phyloP scores from a whole-genome alignment of 352 stramenopile genomes.

The Globisporangium rhizosaccharum region DNA sequence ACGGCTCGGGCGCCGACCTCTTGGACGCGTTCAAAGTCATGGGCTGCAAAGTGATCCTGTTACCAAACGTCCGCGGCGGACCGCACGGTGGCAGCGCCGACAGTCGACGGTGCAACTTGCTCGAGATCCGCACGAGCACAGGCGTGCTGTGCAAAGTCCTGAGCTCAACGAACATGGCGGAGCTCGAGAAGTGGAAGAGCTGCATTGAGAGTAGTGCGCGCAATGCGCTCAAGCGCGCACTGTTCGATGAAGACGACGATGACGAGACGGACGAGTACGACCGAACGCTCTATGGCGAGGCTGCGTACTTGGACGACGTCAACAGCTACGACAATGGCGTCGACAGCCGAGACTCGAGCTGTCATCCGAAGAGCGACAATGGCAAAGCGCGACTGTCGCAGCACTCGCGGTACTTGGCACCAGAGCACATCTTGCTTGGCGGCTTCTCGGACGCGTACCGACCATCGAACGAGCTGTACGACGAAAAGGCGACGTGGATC shows the following conservation, averaged over 20 bases:
- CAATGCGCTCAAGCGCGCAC: slow-evolving; percentile 27
- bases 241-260: slow-evolving; percentile 13
- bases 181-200: slow-evolving; percentile 69
- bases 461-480: slow-evolving; percentile 33
- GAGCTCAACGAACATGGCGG: slow-evolving; percentile 43
- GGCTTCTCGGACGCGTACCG: slow-evolving; percentile 74
- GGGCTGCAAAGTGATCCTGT: slow-evolving; percentile 62
- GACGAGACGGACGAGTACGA: slow-evolving; percentile 32
- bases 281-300: slow-evolving; percentile 18
- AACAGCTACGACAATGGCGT: slow-evolving; percentile 12
- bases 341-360: slow-evolving; percentile 5
- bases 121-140: slow-evolving; percentile 54
- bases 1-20: slow-evolving; percentile 57
- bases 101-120: slow-evolving; percentile 25
- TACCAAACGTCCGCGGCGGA: slow-evolving; percentile 41
- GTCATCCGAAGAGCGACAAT: slow-evolving; percentile 7
- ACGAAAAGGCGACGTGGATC: slow-evolving; percentile 61
- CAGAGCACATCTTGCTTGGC: slow-evolving; percentile 54
- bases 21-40: slow-evolving; percentile 62
- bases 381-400: slow-evolving; percentile 8
- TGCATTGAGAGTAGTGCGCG: slow-evolving; percentile 57
- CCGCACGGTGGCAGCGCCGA: slow-evolving; percentile 22
- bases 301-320: slow-evolving; percentile 14
- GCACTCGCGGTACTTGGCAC: slow-evolving; percentile 18
- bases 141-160: slow-evolving; percentile 58